Evolutionary conservation across 805 yeast genomes (phyloP).

Genomic region (Myxozyma neglecta): DNA sequence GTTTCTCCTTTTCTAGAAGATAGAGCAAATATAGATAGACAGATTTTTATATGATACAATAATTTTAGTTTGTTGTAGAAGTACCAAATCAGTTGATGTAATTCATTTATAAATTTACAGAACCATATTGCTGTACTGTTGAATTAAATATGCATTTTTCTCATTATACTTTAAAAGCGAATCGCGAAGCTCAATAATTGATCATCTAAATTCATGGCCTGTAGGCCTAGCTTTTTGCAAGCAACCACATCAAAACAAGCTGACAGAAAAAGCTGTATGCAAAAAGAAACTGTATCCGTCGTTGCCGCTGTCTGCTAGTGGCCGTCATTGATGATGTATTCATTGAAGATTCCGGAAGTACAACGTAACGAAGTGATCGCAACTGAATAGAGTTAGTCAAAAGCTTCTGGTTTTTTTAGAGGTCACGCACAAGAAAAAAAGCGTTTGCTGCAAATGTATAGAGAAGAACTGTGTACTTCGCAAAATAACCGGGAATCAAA

Average conservation of each 20-base stretch:
- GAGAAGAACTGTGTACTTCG: constrained; percentile 53
- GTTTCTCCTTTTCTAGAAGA: background rate
- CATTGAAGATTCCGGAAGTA: constrained; percentile 55
- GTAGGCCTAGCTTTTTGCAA: constrained; percentile 42
- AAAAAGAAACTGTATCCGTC: constrained; percentile 83
- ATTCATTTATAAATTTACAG: too few relatives aligned
- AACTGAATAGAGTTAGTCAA: constrained; percentile 47
- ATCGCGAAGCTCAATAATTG: too few relatives aligned
- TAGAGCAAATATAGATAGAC: background rate
- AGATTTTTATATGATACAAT: background rate
- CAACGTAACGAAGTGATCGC: constrained; percentile 61
- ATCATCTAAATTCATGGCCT: too few relatives aligned
- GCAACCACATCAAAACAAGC: constrained; percentile 69
- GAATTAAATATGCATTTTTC: too few relatives aligned
- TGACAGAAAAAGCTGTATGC: constrained; percentile 82
- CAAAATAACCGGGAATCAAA: constrained; percentile 38
- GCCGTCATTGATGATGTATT: constrained; percentile 50
- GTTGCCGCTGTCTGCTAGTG: constrained; percentile 66
- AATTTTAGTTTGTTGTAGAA: too few relatives aligned
- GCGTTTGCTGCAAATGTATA: constrained; percentile 59
- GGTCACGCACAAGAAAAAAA: constrained; percentile 40
- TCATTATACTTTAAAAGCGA: too few relatives aligned
- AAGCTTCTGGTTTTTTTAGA: too few relatives aligned
- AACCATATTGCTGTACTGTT: too few relatives aligned
- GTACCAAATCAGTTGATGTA: too few relatives aligned